Conservation (phyloP, 345 rosid species). For the Draba incana region DNA sequence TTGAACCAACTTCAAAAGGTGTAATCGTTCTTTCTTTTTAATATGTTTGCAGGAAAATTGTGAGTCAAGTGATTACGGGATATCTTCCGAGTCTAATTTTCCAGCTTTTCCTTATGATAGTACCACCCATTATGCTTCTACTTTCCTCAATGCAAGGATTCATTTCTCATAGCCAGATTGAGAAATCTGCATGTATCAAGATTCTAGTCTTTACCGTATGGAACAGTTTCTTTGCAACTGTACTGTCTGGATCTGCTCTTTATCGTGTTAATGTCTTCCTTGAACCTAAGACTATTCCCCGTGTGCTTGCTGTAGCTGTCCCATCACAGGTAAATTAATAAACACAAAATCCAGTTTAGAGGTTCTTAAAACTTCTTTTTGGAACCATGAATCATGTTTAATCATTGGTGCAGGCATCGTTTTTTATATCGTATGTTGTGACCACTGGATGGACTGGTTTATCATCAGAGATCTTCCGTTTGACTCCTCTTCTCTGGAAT, state of each 20-base stretch:
- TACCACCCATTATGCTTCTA: constrained; percentile 76
- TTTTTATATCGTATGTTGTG: constrained; percentile 90
- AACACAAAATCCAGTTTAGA: constrained; percentile 12
- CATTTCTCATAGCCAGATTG: constrained; percentile 68
- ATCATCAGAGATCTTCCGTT: constrained; percentile 76
- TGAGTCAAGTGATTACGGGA: constrained; percentile 81
- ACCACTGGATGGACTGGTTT: constrained; percentile 92
- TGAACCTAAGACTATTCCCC: constrained; percentile 77
- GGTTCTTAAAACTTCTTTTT: constrained; percentile 3
- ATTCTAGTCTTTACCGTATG: constrained; percentile 70
- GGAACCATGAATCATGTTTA: constrained; percentile 27
- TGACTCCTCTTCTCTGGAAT: constrained; percentile 62
- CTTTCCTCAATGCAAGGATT: constrained; percentile 83
- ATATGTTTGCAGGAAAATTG: constrained; percentile 55
- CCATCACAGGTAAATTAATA: constrained; percentile 87
- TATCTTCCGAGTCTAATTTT: constrained; percentile 91
- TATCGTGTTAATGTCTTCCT: constrained; percentile 63
- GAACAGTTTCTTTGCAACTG: constrained; percentile 89
- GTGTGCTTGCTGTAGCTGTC: constrained; percentile 75
- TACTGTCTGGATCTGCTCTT: constrained; percentile 79
- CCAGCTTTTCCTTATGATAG: constrained; percentile 55
- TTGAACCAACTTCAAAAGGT: constrained; percentile 19
- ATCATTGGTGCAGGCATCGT: constrained; percentile 66
- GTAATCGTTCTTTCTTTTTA: not conserved
- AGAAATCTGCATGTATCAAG: constrained; percentile 79